Base-by-base conservation (phyloP, 2,329 filamentous ascomycete species). In the Neodidymelliopsis sp. region DNA sequence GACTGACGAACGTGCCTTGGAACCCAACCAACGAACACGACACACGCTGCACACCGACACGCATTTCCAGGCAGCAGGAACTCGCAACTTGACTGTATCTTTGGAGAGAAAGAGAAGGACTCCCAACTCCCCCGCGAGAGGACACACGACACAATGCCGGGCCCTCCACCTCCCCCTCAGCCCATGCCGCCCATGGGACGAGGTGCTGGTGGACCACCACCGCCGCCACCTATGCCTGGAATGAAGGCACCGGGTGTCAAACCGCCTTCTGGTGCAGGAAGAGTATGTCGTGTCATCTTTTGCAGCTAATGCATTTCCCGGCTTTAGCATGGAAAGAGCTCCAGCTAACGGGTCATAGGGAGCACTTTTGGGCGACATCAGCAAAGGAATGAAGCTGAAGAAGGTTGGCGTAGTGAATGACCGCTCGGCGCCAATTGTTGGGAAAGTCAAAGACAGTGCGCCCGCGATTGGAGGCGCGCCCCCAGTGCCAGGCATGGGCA, bases 391-490 rank as follows among this genome's bases (percentile, higher is more conserved):
- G 60, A 77, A 79, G 53, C 80, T 97, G 50, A 96, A 89, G 75
- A 97, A 96, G 74, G 81, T 78, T 45, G 69, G 90, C 23, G 87
- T 91, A 46, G 90, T 92, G 60, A 97, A 97, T 75, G 93, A 97
- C 73, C 87, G 93, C 73, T 97, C 92, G 16, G 90, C 90, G 6
- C 93, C 93, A 0, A 64, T 82, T 39, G 72, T 97, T 47, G 82
- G 74, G 52, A 84, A 82, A 45, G 65, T 79, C 39, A 79, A 80
- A 41, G 78, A 81, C 39, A 81, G 80, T 23, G 85, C 82, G 51
- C 79, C 84, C 43, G 81, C 87, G 10, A 75, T 89, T 47, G 87
- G 85, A 59, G 87, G 89, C 55, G 92, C 91, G 37, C 92, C 92
- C 28, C 88, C 92, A 16, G 80, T 96, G n/a, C 90, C 90, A 16